Conservation (phyloP, 352 stramenopile species). For the Phytophthora citricola region DNA sequence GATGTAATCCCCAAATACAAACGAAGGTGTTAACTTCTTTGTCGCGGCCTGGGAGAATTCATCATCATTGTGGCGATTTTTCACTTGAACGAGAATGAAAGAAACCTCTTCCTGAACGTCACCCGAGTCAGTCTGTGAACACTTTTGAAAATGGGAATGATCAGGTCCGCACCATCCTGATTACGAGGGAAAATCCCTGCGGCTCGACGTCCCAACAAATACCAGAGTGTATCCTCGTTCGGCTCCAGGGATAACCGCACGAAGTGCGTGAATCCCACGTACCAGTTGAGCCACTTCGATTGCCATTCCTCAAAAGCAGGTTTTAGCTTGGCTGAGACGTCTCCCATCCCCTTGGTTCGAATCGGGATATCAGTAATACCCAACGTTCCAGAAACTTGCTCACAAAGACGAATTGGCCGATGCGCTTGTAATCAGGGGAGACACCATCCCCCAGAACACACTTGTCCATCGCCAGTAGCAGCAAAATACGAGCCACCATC, state of each 20-base stretch:
- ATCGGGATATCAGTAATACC: too few species aligned
- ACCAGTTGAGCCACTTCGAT: not conserved
- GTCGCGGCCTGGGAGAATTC: not conserved
- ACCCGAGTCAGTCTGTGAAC: not conserved
- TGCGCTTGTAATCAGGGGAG: not conserved
- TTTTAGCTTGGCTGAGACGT: too few species aligned
- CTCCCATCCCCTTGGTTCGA: too few species aligned
- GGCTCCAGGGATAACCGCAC: not conserved
- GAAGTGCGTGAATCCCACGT: constrained; percentile 5
- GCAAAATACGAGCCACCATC: constrained; percentile 1
- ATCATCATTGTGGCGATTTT: not conserved
- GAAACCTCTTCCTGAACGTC: not conserved
- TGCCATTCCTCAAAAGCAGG: too few species aligned
- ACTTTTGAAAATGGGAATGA: not conserved
- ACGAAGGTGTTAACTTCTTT: not conserved
- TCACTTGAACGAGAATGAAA: not conserved
- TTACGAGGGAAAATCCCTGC: not conserved
- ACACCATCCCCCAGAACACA: constrained; percentile 9
- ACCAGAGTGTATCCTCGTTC: constrained; percentile 2
- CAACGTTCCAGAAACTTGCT: too few species aligned
- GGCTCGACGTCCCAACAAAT: constrained; percentile 2
- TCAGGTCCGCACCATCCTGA: not conserved
- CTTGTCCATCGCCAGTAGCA: constrained; percentile 37
- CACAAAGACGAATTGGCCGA: too few species aligned
- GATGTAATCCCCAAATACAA: too few species aligned